Evolutionary conservation across 345 rosid genomes (phyloP).

Genomic region (Gossypium herbaceum): DNA sequence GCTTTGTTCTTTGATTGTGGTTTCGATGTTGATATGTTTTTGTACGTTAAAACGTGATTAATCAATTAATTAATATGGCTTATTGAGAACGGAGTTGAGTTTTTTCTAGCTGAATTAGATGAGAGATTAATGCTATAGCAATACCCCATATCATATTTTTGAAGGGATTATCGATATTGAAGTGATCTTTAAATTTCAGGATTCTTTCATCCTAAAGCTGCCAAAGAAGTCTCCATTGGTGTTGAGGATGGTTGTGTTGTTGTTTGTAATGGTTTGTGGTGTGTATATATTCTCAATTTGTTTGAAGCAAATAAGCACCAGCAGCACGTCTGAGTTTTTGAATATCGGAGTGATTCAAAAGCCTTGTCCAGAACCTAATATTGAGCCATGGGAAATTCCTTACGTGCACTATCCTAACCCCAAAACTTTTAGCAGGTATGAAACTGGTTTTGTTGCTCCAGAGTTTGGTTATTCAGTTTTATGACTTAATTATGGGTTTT

Average conservation of each 20-base stretch:
- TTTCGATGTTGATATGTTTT: constrained; percentile 7
- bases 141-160: constrained; percentile 3
- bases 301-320: constrained; percentile 64
- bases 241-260: constrained; percentile 75
- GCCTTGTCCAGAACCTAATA: constrained; percentile 70
- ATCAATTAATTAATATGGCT: constrained; percentile 1
- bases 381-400: constrained; percentile 90
- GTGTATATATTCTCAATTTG: constrained; percentile 81
- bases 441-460: neutral
- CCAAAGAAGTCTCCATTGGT: constrained; percentile 84
- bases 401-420: constrained; percentile 85
- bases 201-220: constrained; percentile 55
- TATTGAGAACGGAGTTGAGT: constrained; percentile 2
- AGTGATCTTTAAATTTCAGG: constrained; percentile 40
- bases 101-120: constrained; percentile 2
- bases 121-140: neutral
- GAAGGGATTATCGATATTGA: neutral
- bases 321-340: constrained; percentile 42
- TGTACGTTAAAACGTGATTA: constrained; percentile 9
- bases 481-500: constrained; percentile 16
- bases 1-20: neutral
- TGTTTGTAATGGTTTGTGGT: constrained; percentile 76
- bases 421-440: constrained; percentile 70
- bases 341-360: constrained; percentile 48
- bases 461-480: neutral